Percentiles rank a stretch among this genome's conserved stretches.
Evolutionary conservation across 768 basidiomycete species (phyloP).

Genomic region (Megacollybia marginata): DNA sequence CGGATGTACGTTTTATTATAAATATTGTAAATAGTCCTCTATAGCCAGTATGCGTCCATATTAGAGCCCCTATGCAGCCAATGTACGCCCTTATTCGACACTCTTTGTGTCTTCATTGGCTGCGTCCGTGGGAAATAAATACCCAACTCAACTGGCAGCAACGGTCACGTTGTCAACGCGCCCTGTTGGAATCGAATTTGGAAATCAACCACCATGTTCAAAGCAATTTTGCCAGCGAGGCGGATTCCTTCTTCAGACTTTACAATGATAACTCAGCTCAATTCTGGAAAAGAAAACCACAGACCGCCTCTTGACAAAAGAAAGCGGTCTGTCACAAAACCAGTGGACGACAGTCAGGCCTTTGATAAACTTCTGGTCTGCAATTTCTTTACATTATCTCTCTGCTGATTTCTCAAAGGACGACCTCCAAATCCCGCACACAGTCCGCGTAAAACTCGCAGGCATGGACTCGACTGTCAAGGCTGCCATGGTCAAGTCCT

Average conservation of each 20-base stretch:
- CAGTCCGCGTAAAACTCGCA: slow-evolving; percentile 68
- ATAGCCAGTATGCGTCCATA: no score
- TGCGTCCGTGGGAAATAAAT: no score
- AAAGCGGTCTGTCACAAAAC: slow-evolving; percentile 38
- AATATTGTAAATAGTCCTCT: no score
- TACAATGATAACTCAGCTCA: slow-evolving; percentile 57
- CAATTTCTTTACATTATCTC: slow-evolving; percentile 3
- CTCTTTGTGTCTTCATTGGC: no score
- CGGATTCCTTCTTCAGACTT: slow-evolving; percentile 63
- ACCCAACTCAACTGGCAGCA: no score
- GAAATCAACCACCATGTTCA: slow-evolving; percentile 61
- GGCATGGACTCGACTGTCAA: slow-evolving; percentile 84
- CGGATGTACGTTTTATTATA: no score
- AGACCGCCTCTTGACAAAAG: slow-evolving; percentile 30
- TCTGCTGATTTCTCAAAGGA: slow-evolving; percentile 41
- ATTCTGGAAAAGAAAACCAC: slow-evolving; percentile 62
- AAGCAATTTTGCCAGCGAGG: slow-evolving; percentile 67
- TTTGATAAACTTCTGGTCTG: slow-evolving; percentile 80
- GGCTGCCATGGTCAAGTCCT: slow-evolving; percentile 87
- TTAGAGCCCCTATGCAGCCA: no score
- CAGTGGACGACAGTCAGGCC: slow-evolving; percentile 44
- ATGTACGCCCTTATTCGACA: no score
- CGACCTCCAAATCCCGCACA: slow-evolving; percentile 80
- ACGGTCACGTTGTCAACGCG: no score
- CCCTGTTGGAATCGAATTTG: no score